Evolutionary conservation across 108 stramenopile genomes (phyloP), one percentile per base, ranked within the genome.

Genomic region (Cyclotella sp.): DNA sequence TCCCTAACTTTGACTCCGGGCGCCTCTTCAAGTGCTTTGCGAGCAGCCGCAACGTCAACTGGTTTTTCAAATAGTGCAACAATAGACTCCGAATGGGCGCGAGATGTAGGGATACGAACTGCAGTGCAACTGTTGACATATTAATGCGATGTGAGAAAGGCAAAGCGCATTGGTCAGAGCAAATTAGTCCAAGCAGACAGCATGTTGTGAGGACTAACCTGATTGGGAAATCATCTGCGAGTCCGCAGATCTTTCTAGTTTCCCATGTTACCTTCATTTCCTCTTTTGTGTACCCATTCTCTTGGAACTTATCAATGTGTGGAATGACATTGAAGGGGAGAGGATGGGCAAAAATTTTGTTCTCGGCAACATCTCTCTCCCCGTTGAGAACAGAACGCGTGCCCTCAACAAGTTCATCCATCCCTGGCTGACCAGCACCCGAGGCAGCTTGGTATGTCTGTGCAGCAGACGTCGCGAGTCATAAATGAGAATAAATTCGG

Each of bases 241-340:
- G 66, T 24, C 81, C 86, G 67, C 92, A 93, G 77, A 99, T 99
- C 86, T 99, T 99, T 60, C 97, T 90, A 21, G 93, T 87, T 82
- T 99, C 98, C 98, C 98, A 99, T 14, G 96, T 93, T 14, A 98
- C 98, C 84, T 99, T 99, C 97, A 99, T 99, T 90, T 99, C 98
- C 84, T 99, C 98, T 92, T 98, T 98, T 73, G 98, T 99, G 78
- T 99, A 99, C 63, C 94, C 90, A 82, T 99, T 99, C 0, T 95
- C 95, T 81, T 97, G 97, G 85, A 99, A 99, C 72, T 94, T 95
- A 77, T 99, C 98, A 82, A 99, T 98, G 85, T 99, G 98, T 41
- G 98, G 98, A 77, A 99, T 99, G 29, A 99, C 97, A 84, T 99
- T 99, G 82, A 98, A 98, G 47, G 98, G 97, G 16, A 99, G 84